These are phyloP conservation scores for Candida tropicalis DNA, from an alignment of 1,139 yeast species.

Conservation along the genomic window DNA sequence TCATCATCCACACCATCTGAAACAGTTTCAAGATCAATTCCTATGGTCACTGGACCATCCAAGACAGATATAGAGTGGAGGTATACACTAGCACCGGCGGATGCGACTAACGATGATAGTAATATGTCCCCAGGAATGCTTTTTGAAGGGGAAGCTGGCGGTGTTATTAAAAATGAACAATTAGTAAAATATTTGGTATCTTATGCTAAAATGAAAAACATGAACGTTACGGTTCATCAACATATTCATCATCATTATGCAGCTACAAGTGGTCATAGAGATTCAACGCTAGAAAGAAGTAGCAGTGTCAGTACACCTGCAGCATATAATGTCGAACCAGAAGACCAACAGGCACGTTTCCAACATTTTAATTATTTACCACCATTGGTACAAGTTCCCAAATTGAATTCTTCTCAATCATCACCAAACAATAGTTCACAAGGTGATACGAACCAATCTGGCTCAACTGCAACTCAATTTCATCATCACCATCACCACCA, in stretches of 20 bases:
- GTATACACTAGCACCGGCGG: conserved; percentile 25
- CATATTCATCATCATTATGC: conserved; percentile 76
- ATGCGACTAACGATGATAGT: conserved; percentile 12
- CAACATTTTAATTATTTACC: conserved; percentile 77
- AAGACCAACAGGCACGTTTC: conserved; percentile 57
- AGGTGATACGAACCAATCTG: neutral
- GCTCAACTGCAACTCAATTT: conserved; percentile 16
- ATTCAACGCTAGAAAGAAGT: conserved; percentile 3
- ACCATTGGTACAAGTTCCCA: conserved; percentile 71
- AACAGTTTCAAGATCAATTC: conserved; percentile 1
- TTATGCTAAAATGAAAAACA: conserved; percentile 61
- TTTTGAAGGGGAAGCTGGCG: conserved; percentile 39
- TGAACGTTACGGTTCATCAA: conserved; percentile 77
- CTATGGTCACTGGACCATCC: conserved; percentile 16
- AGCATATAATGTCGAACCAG: conserved; percentile 45
- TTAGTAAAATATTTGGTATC: conserved; percentile 59
- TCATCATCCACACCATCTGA: neutral
- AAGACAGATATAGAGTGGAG: conserved; percentile 34
- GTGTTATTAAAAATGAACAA: conserved; percentile 53
- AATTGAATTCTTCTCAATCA: conserved; percentile 58
- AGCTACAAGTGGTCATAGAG: conserved; percentile 16
- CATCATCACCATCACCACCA: conserved; percentile 36
- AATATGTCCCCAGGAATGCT: conserved; percentile 25
- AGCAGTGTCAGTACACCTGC: conserved; percentile 11
- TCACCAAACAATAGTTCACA: conserved; percentile 26